These are phyloP conservation scores for Fusarium marasasianum DNA, from an alignment of 2,329 filamentous ascomycete genomes.

Conservation along the genomic window DNA sequence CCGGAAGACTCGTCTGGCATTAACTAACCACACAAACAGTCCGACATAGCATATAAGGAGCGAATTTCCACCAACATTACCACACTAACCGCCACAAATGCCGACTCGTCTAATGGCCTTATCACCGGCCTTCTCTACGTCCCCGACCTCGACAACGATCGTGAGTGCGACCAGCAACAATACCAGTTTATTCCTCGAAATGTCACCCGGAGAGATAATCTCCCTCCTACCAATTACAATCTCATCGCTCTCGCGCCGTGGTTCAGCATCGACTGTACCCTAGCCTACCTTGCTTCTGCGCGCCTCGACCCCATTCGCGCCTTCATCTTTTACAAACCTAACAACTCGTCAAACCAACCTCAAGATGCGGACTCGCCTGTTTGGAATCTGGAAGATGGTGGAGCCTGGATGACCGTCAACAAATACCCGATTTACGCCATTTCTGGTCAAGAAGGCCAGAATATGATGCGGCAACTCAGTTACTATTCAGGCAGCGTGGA, in stretches of 20 bases:
- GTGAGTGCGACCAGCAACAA: constrained; percentile 71
- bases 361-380: constrained; percentile 69
- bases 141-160: constrained; percentile 69
- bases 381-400: constrained; percentile 77
- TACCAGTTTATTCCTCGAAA: constrained; percentile 76
- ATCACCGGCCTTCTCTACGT: constrained; percentile 87
- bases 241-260: constrained; percentile 88
- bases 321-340: constrained; percentile 71
- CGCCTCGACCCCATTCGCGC: constrained; percentile 66
- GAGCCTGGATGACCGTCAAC: constrained; percentile 76
- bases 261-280: constrained; percentile 78
- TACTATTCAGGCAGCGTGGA: constrained; percentile 81
- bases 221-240: constrained; percentile 75
- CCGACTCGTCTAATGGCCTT: constrained; percentile 65
- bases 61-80: constrained; percentile 69
- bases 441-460: constrained; percentile 70
- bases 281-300: constrained; percentile 74
- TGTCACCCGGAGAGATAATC: constrained; percentile 75
- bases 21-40: constrained; percentile 45
- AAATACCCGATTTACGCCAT: constrained; percentile 86
- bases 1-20: background rate
- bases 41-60: constrained; percentile 62
- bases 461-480: constrained; percentile 76
- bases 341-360: constrained; percentile 66
- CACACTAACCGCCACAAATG: constrained; percentile 77